phyloP scores from a whole-genome alignment of 371 early-diverging fungal genomes.

The Cladochytrium tenue region DNA sequence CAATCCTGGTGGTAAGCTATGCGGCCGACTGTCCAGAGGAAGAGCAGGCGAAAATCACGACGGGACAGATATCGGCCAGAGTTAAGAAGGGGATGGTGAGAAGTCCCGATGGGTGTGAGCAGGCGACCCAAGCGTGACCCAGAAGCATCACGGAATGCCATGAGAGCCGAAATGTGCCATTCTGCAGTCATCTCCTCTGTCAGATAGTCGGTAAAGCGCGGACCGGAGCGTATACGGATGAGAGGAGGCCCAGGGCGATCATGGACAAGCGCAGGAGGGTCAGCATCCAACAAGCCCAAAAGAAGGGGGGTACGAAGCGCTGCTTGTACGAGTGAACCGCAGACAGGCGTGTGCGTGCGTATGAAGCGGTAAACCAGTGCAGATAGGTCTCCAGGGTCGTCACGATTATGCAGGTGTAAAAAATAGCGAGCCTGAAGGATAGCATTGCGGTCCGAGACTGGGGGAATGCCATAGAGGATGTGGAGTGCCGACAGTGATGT shows the following conservation, averaged over 20 bases:
- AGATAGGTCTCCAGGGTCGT: conserved; percentile 7
- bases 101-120: no score
- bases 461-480: background rate
- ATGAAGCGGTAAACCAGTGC: conserved; percentile 2
- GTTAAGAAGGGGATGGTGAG: no score
- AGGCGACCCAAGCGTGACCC: no score
- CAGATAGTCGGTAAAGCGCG: no score
- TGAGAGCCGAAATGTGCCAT: no score
- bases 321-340: background rate
- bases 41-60: no score
- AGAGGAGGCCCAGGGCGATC: no score
- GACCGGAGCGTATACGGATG: conserved; percentile 2
- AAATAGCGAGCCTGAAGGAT: conserved; percentile 13
- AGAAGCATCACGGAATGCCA: no score
- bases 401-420: conserved; percentile 4
- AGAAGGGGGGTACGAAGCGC: background rate
- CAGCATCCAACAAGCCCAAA: background rate
- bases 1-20: conserved; percentile 15
- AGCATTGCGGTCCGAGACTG: background rate
- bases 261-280: background rate
- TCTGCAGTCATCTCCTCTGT: background rate
- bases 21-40: conserved; percentile 13
- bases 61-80: no score
- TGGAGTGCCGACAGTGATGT: conserved; percentile 11
- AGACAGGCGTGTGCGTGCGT: background rate